Conservation (phyloP, 192 early-diverging fungal species). For the Piromyces finnis region DNA sequence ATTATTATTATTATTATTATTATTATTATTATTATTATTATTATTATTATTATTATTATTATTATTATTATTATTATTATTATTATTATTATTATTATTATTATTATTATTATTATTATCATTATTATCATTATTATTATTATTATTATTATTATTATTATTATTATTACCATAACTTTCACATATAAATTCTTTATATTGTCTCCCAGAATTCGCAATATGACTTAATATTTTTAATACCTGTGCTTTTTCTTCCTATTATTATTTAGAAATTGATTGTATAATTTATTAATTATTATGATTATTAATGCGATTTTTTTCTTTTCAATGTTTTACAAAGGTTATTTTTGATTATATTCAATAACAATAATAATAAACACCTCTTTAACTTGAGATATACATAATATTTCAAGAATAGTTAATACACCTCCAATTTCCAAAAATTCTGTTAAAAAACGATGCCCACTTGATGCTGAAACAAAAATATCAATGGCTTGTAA, state of each 20-base stretch:
- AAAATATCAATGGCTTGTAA: conserved; percentile 36
- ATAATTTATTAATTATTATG: no score
- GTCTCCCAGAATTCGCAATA: conserved; percentile 28
- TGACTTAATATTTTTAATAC: conserved; percentile 22
- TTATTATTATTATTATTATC: no score
- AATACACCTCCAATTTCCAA: conserved; percentile 44
- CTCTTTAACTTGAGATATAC: conserved; percentile 33
- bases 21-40: no score
- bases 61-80: neutral
- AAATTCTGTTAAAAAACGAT: conserved; percentile 40
- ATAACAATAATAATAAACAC: conserved; percentile 2
- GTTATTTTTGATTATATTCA: no score
- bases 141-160: neutral
- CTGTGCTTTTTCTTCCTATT: conserved; percentile 29
- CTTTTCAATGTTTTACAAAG: no score
- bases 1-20: no score
- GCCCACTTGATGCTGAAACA: conserved; percentile 29
- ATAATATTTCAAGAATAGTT: conserved; percentile 36
- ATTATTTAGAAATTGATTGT: no score
- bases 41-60: neutral
- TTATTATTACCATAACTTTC: conserved; percentile 29
- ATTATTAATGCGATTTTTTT: no score
- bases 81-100: no score
- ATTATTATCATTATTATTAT: no score
- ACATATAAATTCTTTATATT: conserved; percentile 47